Base-by-base conservation (phyloP, 116 monocot genomes). In the Posidonia oceanica region DNA sequence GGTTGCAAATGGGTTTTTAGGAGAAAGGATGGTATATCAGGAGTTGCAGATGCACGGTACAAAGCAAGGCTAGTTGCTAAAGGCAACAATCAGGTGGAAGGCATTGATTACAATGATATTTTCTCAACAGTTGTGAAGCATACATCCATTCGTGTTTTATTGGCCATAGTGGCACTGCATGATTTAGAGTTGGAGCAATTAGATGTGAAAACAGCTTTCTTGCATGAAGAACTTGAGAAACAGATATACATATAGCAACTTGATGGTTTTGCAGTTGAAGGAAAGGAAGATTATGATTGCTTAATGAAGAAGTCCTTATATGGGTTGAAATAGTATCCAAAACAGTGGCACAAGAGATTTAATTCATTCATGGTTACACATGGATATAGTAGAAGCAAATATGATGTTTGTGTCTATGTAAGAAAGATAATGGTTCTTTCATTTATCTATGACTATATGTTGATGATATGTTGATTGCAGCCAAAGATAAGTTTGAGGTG, bases 351-450 rank as follows among this genome's bases (percentile, higher is more conserved):
- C 39, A 37, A 17, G 13, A 3, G 39, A 37, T 70, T 70, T 36
- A 21, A 70, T 39, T 56, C 70, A 11, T 70, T 57, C 5, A 40
- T 69, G 57, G 16, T 58, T n/a, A 37, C 16, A 18, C 38, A 57
- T 2, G 56, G 18, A 16, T 57, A 56, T 52, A 40, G 36, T 5
- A 56, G 37, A n/a, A 57, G 56, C 11, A 58, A 38, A 22, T 70
- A 57, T 70, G 57, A 70, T 56, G 17, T 21, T 7, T 70, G 70
- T n/a, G 20, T 42, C 17, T 70, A 70, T 39, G 14, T 14, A 56
- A 56, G 29, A 0, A 0, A 29, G 29, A 29, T 29, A 29, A 29
- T 29, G 29, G 29, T 29, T 29, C 29, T 1, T 29, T 29, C 29
- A 29, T 29, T 1, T 29, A 29, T 29, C 29, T 29, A 29, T 29